Conservation (phyloP, 202 grass and related monocot genomes). For the Eragrostis tef region DNA sequence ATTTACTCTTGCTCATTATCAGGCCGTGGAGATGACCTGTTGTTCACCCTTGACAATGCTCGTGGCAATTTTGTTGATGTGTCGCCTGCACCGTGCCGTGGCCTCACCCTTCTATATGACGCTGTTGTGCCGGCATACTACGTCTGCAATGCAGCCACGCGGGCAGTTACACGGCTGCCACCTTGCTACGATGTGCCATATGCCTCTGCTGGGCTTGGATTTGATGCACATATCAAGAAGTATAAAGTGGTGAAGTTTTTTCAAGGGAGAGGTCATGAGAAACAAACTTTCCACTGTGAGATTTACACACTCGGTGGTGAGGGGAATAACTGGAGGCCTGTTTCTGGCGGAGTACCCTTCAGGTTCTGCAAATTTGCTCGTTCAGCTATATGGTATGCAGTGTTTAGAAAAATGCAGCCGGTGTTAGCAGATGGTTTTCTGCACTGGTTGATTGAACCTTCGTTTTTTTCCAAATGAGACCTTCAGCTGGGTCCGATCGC, state of each 20-base stretch:
- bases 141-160: slow-evolving; percentile 24
- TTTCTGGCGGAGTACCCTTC: slow-evolving; percentile 32
- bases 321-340: neutral
- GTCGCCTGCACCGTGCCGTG: neutral
- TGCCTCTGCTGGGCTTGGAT: slow-evolving; percentile 19
- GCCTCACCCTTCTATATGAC: slow-evolving; percentile 25
- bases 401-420: neutral
- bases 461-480: neutral
- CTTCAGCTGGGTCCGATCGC: slow-evolving; percentile 27
- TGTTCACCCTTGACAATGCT: slow-evolving; percentile 18
- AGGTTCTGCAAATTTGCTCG: neutral
- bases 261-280: neutral
- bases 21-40: neutral
- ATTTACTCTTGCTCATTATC: neutral
- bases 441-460: slow-evolving; percentile 28
- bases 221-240: neutral
- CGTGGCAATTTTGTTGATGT: neutral
- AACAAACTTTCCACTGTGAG: neutral
- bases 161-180: slow-evolving; percentile 20
- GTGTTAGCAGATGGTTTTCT: slow-evolving; percentile 35
- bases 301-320: neutral
- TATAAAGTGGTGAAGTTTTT: slow-evolving; percentile 39
- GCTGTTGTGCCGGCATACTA: slow-evolving; percentile 14
- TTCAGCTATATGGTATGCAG: neutral
- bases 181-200: neutral